Percentiles rank a stretch among this genome's conserved stretches.
phyloP scores from a whole-genome alignment of 2,329 filamentous ascomycete species.

The Nothomitra cinnamomea region DNA sequence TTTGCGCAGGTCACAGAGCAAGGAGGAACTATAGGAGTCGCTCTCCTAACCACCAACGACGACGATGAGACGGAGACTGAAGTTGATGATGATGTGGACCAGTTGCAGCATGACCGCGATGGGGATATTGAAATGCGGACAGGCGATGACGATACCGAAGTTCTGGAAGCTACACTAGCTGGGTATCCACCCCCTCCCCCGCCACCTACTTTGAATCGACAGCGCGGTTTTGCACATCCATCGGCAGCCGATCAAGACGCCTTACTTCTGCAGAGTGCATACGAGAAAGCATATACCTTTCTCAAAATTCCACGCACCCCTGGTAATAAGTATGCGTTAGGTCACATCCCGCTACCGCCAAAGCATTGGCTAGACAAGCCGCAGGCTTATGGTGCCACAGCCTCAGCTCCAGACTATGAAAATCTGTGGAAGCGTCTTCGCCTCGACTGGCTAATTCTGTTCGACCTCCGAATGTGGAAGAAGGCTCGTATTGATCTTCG shows the following conservation, averaged over 20 bases:
- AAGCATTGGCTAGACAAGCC: slow-evolving; percentile 80
- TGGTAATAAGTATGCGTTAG: slow-evolving; percentile 23
- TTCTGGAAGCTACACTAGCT: slow-evolving; percentile 60
- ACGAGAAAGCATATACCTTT: slow-evolving; percentile 33
- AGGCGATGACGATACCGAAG: slow-evolving; percentile 45
- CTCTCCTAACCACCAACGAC: slow-evolving; percentile 22
- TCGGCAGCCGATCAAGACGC: slow-evolving; percentile 60
- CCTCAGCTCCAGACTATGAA: slow-evolving; percentile 54
- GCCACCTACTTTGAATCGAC: slow-evolving; percentile 39
- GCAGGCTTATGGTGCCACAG: slow-evolving; percentile 43
- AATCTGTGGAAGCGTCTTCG: slow-evolving; percentile 80
- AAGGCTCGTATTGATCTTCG: slow-evolving; percentile 79
- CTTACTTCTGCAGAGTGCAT: not conserved
- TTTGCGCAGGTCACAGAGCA: slow-evolving; percentile 1
- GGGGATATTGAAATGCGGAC: slow-evolving; percentile 33
- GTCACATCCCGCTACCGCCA: slow-evolving; percentile 43
- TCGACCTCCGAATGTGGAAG: slow-evolving; percentile 94
- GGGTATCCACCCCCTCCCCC: slow-evolving; percentile 52
- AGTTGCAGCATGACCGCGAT: slow-evolving; percentile 21
- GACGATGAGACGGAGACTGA: slow-evolving; percentile 22
- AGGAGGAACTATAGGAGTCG: not conserved
- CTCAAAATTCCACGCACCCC: slow-evolving; percentile 73
- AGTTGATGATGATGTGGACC: slow-evolving; percentile 27
- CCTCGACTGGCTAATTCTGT: slow-evolving; percentile 85
- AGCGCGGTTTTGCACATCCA: slow-evolving; percentile 29